These are phyloP conservation scores for Nevesoporus exiguus DNA, from an alignment of 768 basidiomycete genomes.

Conservation along the genomic window DNA sequence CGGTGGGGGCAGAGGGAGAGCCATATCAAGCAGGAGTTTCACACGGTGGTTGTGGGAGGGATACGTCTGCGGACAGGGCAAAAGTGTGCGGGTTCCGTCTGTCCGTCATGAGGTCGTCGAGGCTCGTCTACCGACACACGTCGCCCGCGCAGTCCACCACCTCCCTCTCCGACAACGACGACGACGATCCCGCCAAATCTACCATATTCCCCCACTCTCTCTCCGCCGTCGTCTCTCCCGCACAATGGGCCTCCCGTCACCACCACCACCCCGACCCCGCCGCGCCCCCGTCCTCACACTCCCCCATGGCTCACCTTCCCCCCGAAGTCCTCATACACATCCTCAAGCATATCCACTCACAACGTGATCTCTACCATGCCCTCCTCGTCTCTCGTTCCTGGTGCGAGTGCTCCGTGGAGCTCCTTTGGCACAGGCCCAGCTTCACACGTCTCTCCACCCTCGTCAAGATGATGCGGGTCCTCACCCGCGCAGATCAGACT, in stretches of 20 bases:
- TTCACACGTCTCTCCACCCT: slow-evolving; percentile 69
- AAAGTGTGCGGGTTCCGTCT: neutral
- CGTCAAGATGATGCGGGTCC: slow-evolving; percentile 71
- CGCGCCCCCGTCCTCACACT: slow-evolving; percentile 33
- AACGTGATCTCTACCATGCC: slow-evolving; percentile 68
- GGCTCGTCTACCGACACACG: slow-evolving; percentile 36
- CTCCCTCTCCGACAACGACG: slow-evolving; percentile 75
- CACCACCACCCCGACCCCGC: slow-evolving; percentile 32
- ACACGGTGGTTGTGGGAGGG: slow-evolving; percentile 10
- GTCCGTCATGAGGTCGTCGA: slow-evolving; percentile 28
- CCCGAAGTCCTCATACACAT: slow-evolving; percentile 93
- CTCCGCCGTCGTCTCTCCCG: slow-evolving; percentile 51
- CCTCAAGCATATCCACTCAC: slow-evolving; percentile 74
- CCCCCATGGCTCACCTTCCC: slow-evolving; percentile 69
- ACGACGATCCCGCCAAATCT: slow-evolving; percentile 57
- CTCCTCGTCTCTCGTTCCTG: slow-evolving; percentile 85
- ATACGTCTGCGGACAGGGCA: neutral
- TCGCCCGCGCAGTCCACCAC: slow-evolving; percentile 68
- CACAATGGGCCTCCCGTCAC: slow-evolving; percentile 51
- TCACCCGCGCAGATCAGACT: slow-evolving; percentile 61
- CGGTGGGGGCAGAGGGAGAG: slow-evolving; percentile 48
- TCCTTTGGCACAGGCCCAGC: slow-evolving; percentile 90
- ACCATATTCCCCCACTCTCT: slow-evolving; percentile 36
- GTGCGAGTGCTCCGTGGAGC: slow-evolving; percentile 94
- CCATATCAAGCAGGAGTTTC: slow-evolving; percentile 25